Percentiles rank a stretch among this genome's conserved stretches.
Conservation (phyloP, 1,284 basidiomycete genomes). For the Ustilago esculenta region DNA sequence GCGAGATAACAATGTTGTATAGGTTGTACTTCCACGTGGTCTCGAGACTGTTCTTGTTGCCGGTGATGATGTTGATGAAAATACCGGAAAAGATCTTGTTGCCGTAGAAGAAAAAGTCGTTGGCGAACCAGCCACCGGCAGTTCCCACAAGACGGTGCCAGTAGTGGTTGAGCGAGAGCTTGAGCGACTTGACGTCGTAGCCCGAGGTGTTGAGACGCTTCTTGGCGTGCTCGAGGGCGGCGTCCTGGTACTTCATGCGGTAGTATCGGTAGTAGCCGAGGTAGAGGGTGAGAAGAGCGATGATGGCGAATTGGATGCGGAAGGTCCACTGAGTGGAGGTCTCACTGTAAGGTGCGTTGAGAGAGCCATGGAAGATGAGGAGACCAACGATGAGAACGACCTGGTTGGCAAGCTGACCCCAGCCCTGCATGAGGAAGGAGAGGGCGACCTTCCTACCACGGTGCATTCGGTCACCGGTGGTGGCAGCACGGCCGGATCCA, state of each 20-base stretch:
- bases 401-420: slow-evolving; percentile 72
- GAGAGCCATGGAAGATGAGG: slow-evolving; percentile 70
- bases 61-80: slow-evolving; percentile 68
- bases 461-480: slow-evolving; percentile 71
- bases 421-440: slow-evolving; percentile 72
- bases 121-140: slow-evolving; percentile 70
- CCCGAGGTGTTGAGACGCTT: slow-evolving; percentile 69
- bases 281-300: slow-evolving; percentile 71
- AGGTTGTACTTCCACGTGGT: slow-evolving; percentile 71
- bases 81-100: slow-evolving; percentile 66
- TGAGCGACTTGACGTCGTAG: slow-evolving; percentile 71
- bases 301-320: slow-evolving; percentile 71
- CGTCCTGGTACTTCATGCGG: slow-evolving; percentile 67
- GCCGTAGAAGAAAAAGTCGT: slow-evolving; percentile 71
- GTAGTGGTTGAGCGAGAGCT: slow-evolving; percentile 70
- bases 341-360: slow-evolving; percentile 67
- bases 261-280: slow-evolving; percentile 72
- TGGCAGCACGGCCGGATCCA: slow-evolving; percentile 65
- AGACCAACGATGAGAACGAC: slow-evolving; percentile 70
- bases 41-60: slow-evolving; percentile 66
- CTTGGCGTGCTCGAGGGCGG: slow-evolving; percentile 69
- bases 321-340: slow-evolving; percentile 71
- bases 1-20: slow-evolving; percentile 69
- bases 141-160: slow-evolving; percentile 71
- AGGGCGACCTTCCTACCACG: slow-evolving; percentile 72